These are phyloP conservation scores for Tetrahymena malaccensis DNA, from an alignment of 73 alveolate genomes.

Conservation along the genomic window DNA sequence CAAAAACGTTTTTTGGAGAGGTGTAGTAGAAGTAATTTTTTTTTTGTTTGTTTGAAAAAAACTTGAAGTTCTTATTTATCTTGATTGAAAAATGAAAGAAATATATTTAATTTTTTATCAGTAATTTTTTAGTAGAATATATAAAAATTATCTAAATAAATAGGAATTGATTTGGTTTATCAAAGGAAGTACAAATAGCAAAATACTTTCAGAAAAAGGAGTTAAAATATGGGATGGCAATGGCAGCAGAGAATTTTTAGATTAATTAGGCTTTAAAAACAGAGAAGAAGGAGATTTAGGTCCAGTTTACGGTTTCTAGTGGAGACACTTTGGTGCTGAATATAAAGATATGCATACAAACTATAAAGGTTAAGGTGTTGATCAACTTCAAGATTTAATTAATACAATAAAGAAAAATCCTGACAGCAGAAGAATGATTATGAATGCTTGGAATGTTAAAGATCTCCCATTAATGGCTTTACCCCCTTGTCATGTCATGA, in stretches of 20 bases:
- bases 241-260: conserved; percentile 86
- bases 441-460: conserved; percentile 94
- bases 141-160: neutral
- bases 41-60: too few species aligned
- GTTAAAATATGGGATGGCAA: conserved; percentile 95
- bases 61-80: neutral
- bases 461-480: conserved; percentile 90
- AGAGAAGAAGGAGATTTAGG: conserved; percentile 91
- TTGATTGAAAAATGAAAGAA: neutral
- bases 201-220: conserved; percentile 65
- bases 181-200: conserved; percentile 88
- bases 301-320: conserved; percentile 93
- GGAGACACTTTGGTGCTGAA: conserved; percentile 97
- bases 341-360: conserved; percentile 71
- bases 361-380: conserved; percentile 84
- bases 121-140: neutral
- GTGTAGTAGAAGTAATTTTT: conserved; percentile 68
- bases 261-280: conserved; percentile 63
- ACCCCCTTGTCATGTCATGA: conserved; percentile 96
- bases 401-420: conserved; percentile 74
- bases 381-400: conserved; percentile 73
- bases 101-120: neutral
- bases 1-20: conserved; percentile 90
- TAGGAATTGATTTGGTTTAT: conserved; percentile 89
- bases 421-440: conserved; percentile 68